These are phyloP conservation scores for Sclerotinia nivalis DNA, from an alignment of 2,329 filamentous ascomycete species.

Conservation along the genomic window DNA sequence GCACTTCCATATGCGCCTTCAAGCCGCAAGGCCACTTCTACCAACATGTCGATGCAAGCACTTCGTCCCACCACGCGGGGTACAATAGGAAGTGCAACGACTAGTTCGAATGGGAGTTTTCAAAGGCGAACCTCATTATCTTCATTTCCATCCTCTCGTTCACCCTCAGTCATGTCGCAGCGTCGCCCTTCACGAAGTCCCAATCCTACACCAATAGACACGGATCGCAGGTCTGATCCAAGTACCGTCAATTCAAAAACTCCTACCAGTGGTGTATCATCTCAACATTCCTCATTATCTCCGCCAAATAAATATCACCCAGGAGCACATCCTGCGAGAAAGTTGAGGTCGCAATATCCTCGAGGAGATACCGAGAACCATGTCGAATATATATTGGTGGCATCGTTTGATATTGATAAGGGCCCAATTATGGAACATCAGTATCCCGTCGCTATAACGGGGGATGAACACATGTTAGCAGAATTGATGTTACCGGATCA, in stretches of 20 bases:
- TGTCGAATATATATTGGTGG: constrained; percentile 98
- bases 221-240: constrained; percentile 58
- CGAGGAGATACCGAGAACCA: constrained; percentile 79
- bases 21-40: constrained; percentile 29
- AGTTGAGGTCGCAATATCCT: constrained; percentile 73
- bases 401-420: constrained; percentile 94
- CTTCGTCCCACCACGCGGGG: constrained; percentile 35
- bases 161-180: constrained; percentile 58
- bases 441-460: constrained; percentile 90
- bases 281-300: constrained; percentile 62
- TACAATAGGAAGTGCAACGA: constrained; percentile 31
- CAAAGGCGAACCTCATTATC: constrained; percentile 59
- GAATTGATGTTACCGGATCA: constrained; percentile 98
- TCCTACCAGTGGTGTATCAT: constrained; percentile 57
- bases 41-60: constrained; percentile 31
- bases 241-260: constrained; percentile 59
- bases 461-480: constrained; percentile 96
- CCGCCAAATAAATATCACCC: constrained; percentile 53
- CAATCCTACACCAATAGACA: constrained; percentile 50
- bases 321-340: constrained; percentile 53
- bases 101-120: constrained; percentile 39
- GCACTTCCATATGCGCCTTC: constrained; percentile 27
- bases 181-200: constrained; percentile 56
- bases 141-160: constrained; percentile 60
- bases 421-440: constrained; percentile 99